Percentiles rank a stretch among this genome's conserved stretches.
phyloP scores from a whole-genome alignment of 2,329 filamentous ascomycete genomes.

The Stachybotrys chlorohalonatus region DNA sequence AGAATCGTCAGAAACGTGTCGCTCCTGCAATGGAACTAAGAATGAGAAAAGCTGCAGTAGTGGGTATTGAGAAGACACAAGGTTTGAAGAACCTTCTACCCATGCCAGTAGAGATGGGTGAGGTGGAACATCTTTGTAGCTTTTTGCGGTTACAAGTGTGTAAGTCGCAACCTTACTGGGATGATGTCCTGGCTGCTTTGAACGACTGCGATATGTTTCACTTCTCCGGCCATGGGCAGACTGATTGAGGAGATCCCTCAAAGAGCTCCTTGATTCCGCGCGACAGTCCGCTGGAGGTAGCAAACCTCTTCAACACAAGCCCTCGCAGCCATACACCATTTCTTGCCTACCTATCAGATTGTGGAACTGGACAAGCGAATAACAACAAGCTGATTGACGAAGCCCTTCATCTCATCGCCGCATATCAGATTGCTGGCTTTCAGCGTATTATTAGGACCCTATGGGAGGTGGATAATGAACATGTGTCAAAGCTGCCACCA shows the following conservation, averaged over 20 bases:
- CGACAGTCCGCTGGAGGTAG: slow-evolving; percentile 6
- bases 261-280: slow-evolving; percentile 6
- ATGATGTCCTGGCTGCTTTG: slow-evolving; percentile 14
- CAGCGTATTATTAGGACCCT: background rate
- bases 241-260: slow-evolving; percentile 1
- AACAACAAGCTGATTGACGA: slow-evolving; percentile 21
- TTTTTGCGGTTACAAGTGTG: background rate
- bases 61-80: slow-evolving; percentile 15
- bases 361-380: slow-evolving; percentile 18
- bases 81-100: slow-evolving; percentile 4
- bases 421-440: background rate
- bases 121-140: slow-evolving; percentile 5
- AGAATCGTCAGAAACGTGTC: slow-evolving; percentile 6
- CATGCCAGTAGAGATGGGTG: slow-evolving; percentile 11
- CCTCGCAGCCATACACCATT: slow-evolving; percentile 13
- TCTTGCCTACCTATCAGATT: slow-evolving; percentile 29
- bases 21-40: background rate
- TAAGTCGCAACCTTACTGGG: slow-evolving; percentile 3
- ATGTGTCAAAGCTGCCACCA: background rate
- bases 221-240: slow-evolving; percentile 29
- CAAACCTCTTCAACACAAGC: slow-evolving; percentile 7
- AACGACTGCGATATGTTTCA: slow-evolving; percentile 25
- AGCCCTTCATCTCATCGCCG: slow-evolving; percentile 21
- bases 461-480: background rate
- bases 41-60: slow-evolving; percentile 10